A percentile compares a stretch with the other conserved stretches of the same genome.
phyloP scores from a whole-genome alignment of 1,284 basidiomycete genomes.

The Marasmius sp. region DNA sequence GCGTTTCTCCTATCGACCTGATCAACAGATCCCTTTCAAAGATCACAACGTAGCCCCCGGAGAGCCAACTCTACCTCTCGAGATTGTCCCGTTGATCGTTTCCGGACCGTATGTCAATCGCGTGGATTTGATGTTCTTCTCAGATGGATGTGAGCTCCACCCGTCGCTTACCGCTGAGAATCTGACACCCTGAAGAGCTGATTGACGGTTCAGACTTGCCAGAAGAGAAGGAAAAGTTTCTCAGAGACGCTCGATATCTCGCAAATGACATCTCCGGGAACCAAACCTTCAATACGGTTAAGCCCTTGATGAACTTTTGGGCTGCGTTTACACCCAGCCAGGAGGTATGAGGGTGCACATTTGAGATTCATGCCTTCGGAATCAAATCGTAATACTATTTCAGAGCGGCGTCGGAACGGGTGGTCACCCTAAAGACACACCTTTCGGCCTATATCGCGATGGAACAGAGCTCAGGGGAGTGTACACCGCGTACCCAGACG shows the following conservation, averaged over 20 bases:
- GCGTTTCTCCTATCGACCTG: too few relatives aligned
- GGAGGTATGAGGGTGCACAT: conserved; percentile 44
- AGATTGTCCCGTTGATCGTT: conserved; percentile 56
- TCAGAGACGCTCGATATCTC: conserved; percentile 66
- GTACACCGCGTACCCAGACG: conserved; percentile 68
- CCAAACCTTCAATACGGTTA: conserved; percentile 77
- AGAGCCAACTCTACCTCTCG: conserved; percentile 28
- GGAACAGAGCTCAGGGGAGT: conserved; percentile 79
- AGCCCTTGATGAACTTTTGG: conserved; percentile 81
- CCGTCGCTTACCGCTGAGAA: neutral
- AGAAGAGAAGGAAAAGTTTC: conserved; percentile 65
- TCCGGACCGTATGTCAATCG: conserved; percentile 66
- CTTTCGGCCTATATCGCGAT: conserved; percentile 77
- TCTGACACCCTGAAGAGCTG: neutral
- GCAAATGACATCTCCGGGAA: conserved; percentile 70
- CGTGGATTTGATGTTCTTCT: conserved; percentile 79
- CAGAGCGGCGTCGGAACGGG: conserved; percentile 78
- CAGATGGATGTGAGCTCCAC: conserved; percentile 72
- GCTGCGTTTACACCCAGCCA: conserved; percentile 75
- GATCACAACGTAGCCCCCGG: too few relatives aligned
- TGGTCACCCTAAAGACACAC: conserved; percentile 70
- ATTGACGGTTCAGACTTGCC: conserved; percentile 27
- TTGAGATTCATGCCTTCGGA: too few relatives aligned
- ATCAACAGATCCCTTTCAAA: too few relatives aligned
- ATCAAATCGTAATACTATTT: neutral